Conservation (phyloP, 2,329 filamentous ascomycete genomes). For the Aspergillus ibericus region DNA sequence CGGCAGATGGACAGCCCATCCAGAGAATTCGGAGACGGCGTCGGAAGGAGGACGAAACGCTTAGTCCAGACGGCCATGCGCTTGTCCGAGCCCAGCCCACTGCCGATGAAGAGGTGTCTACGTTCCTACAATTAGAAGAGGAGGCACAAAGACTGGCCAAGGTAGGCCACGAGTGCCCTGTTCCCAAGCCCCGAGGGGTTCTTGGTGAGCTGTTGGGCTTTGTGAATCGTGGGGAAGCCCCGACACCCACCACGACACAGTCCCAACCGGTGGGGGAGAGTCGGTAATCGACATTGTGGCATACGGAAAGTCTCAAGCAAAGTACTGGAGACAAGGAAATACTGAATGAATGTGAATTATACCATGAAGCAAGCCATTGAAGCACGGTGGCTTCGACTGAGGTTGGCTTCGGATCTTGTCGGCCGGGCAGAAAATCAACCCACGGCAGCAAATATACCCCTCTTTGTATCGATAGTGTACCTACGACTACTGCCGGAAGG, state of each 20-base stretch:
- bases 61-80: slow-evolving; percentile 14
- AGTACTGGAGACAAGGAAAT: background rate
- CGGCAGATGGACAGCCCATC: slow-evolving; percentile 45
- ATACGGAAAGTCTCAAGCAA: background rate
- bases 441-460: slow-evolving; percentile 23
- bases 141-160: slow-evolving; percentile 43
- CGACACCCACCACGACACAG: slow-evolving; percentile 14
- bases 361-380: background rate
- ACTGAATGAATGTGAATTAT: background rate
- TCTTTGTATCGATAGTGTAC: slow-evolving; percentile 23
- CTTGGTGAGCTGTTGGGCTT: slow-evolving; percentile 76
- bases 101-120: slow-evolving; percentile 45
- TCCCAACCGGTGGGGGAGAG: slow-evolving; percentile 8
- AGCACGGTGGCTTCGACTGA: slow-evolving; percentile 1
- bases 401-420: background rate
- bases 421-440: background rate
- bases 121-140: slow-evolving; percentile 43
- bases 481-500: slow-evolving; percentile 5
- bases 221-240: slow-evolving; percentile 39
- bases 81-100: slow-evolving; percentile 19
- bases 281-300: background rate
- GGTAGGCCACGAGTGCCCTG: slow-evolving; percentile 74
- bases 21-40: slow-evolving; percentile 37
- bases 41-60: slow-evolving; percentile 32
- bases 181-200: slow-evolving; percentile 83